Evolutionary conservation across 768 basidiomycete species (phyloP).

Genomic region (Suillus discolor): DNA sequence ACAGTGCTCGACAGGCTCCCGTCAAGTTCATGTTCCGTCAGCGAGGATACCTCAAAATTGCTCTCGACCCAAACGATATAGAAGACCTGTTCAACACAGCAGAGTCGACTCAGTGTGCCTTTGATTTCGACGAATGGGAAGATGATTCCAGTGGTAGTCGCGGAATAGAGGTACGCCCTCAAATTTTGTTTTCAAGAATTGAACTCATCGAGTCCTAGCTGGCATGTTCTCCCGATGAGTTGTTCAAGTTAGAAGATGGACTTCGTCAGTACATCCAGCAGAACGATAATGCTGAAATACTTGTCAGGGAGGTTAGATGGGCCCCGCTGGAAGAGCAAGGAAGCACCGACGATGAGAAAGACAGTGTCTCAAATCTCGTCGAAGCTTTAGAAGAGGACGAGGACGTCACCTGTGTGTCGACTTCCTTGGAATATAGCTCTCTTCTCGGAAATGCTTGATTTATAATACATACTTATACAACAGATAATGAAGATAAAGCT

Average conservation of each 20-base stretch:
- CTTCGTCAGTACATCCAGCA: constrained; percentile 28
- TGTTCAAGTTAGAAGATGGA: constrained; percentile 41
- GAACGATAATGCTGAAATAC: constrained; percentile 38
- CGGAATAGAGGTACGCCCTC: constrained; percentile 35
- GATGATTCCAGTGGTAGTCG: constrained; percentile 34
- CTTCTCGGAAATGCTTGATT: constrained; percentile 22
- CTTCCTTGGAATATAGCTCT: constrained; percentile 43
- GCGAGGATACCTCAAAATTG: constrained; percentile 52
- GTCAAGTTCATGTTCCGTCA: constrained; percentile 68
- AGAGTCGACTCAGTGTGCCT: constrained; percentile 31
- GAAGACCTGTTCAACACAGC: constrained; percentile 38
- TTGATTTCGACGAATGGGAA: constrained; percentile 46
- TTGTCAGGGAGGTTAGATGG: constrained; percentile 57
- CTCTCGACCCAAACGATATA: constrained; percentile 37
- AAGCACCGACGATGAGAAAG: constrained; percentile 40
- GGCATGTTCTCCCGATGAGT: constrained; percentile 43
- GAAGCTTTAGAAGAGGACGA: constrained; percentile 57
- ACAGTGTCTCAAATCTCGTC: constrained; percentile 46
- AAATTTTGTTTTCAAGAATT: constrained; percentile 7
- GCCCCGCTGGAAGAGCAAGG: constrained; percentile 46
- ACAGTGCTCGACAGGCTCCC: constrained; percentile 61
- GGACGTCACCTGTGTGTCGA: constrained; percentile 63
- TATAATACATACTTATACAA: constrained; percentile 11
- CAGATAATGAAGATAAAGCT: not conserved
- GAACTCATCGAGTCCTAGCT: constrained; percentile 35